Evolutionary conservation across 1,284 basidiomycete genomes (phyloP).

Genomic region (Puccinia triticina): DNA sequence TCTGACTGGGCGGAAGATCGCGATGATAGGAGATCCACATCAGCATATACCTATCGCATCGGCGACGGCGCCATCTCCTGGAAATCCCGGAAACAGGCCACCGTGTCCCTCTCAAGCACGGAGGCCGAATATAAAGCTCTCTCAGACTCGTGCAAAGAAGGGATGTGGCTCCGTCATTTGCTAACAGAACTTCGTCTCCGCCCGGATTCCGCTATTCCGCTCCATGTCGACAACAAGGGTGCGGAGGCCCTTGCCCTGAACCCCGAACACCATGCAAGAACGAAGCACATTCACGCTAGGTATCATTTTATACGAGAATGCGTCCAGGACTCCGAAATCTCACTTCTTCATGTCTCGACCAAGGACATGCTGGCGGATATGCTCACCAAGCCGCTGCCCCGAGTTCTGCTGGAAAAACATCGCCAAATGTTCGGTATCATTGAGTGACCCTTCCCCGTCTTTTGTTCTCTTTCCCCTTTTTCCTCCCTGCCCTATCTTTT

Average conservation of each 20-base stretch:
- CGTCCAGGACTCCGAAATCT: not conserved
- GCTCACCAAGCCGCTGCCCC: not conserved
- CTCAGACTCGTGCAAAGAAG: constrained; percentile 5
- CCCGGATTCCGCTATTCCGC: not conserved
- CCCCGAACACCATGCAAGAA: not conserved
- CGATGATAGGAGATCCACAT: not conserved
- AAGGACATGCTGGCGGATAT: not conserved
- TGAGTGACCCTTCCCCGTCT: no score
- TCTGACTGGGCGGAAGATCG: constrained; percentile 15
- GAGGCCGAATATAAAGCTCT: not conserved
- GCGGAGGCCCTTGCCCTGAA: not conserved
- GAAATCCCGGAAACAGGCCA: constrained; percentile 9
- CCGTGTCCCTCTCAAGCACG: not conserved
- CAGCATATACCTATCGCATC: not conserved
- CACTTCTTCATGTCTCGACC: not conserved
- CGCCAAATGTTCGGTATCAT: not conserved
- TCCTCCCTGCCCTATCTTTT: no score
- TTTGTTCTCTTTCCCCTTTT: no score
- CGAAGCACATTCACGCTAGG: not conserved
- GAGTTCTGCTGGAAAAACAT: not conserved
- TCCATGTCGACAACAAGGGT: constrained; percentile 2
- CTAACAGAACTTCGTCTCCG: not conserved
- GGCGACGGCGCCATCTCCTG: constrained; percentile 5
- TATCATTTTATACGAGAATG: constrained; percentile 18
- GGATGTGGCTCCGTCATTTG: not conserved